Percentiles rank a stretch among this genome's conserved stretches.
These are phyloP conservation scores for Mediolabrus comicus DNA, from an alignment of 108 stramenopile genomes.

Conservation along the genomic window DNA sequence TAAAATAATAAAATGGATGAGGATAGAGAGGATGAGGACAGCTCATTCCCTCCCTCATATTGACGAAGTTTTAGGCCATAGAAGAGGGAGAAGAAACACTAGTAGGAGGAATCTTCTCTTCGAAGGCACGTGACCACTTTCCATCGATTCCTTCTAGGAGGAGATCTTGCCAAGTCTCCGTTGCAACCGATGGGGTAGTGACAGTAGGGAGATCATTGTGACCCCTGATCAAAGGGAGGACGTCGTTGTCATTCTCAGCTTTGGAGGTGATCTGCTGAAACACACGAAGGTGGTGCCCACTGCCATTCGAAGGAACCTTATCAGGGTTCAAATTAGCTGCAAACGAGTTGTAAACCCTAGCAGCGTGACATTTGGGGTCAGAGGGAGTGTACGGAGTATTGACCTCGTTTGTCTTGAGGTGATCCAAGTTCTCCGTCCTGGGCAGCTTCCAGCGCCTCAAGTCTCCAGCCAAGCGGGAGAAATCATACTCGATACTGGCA, in stretches of 20 bases:
- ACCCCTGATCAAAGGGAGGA: background rate
- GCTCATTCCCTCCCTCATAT: no score
- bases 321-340: background rate
- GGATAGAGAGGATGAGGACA: background rate
- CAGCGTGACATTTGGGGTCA: background rate
- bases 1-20: background rate
- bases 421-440: constrained; percentile 26
- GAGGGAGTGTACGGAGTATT: constrained; percentile 18
- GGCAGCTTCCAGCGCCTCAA: constrained; percentile 20
- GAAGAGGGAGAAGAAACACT: background rate
- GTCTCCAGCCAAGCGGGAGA: background rate
- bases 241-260: background rate
- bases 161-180: constrained; percentile 1
- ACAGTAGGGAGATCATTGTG: background rate
- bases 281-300: background rate
- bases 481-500: background rate
- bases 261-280: background rate
- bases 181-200: background rate
- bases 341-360: background rate
- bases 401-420: constrained; percentile 23
- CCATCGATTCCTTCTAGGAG: background rate
- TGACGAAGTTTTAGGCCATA: background rate
- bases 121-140: background rate
- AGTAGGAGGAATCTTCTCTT: background rate
- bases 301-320: background rate